These are phyloP conservation scores for Annulohypoxylon maeteangense DNA, from an alignment of 495 filamentous ascomycete species.

Conservation along the genomic window DNA sequence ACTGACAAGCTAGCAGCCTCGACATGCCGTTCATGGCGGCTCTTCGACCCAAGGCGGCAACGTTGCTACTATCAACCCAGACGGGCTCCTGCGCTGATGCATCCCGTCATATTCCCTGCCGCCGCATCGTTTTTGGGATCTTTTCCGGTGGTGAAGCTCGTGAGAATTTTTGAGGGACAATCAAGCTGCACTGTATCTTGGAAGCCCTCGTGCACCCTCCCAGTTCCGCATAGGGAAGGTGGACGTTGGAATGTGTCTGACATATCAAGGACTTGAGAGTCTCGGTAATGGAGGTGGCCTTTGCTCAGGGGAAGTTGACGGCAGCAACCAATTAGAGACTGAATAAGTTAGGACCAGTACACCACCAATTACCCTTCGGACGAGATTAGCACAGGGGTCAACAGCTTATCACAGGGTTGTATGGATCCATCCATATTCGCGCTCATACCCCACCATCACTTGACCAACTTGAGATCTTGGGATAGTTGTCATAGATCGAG, in stretches of 20 bases:
- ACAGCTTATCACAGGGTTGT: constrained; percentile 46
- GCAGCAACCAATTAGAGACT: constrained; percentile 37
- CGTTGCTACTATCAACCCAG: constrained; percentile 43
- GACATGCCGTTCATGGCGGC: constrained; percentile 17
- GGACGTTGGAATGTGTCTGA: constrained; percentile 44
- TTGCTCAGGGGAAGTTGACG: constrained; percentile 45
- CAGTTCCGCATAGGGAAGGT: constrained; percentile 48
- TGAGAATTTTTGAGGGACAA: constrained; percentile 32
- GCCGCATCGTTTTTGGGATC: constrained; percentile 19
- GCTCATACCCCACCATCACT: constrained; percentile 49
- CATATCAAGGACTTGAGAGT: constrained; percentile 33
- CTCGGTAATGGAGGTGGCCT: constrained; percentile 41
- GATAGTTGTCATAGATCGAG: constrained; percentile 40
- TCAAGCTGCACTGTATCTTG: constrained; percentile 20
- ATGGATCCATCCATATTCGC: constrained; percentile 39
- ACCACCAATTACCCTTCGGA: constrained; percentile 37
- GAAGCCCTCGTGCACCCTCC: constrained; percentile 38
- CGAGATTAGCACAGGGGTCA: constrained; percentile 37
- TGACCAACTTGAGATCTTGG: constrained; percentile 43
- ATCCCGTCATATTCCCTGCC: constrained; percentile 22
- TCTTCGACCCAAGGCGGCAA: constrained; percentile 42
- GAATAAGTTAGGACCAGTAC: constrained; percentile 12
- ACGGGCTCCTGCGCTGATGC: constrained; percentile 17
- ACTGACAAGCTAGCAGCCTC: constrained; percentile 14
- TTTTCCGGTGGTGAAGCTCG: constrained; percentile 32